A percentile compares a stretch with the other conserved stretches of the same genome.
These are phyloP conservation scores for Blepharisma stoltei DNA, from an alignment of 73 alveolate genomes.

Conservation along the genomic window DNA sequence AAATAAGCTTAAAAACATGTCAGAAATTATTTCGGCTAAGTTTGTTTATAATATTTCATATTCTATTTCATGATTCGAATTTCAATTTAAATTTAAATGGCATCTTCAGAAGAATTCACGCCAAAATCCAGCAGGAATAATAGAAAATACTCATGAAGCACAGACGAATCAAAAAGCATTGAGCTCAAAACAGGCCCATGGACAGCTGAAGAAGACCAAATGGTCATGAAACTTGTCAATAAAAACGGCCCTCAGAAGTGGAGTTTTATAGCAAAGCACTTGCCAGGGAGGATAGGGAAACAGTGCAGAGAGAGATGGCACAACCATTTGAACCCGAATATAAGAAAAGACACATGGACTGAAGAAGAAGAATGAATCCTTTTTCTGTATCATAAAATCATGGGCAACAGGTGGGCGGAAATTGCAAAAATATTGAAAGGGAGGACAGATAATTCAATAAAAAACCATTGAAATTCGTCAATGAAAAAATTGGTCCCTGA, in stretches of 20 bases:
- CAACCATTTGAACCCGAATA: conserved; percentile 91
- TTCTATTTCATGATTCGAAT: no score
- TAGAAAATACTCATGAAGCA: no score
- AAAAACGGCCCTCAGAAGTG: conserved; percentile 92
- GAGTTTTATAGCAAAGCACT: conserved; percentile 89
- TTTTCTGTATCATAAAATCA: conserved; percentile 80
- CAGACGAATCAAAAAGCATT: no score
- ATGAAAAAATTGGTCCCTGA: conserved; percentile 58
- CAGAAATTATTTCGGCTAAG: no score
- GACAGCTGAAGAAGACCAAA: conserved; percentile 90
- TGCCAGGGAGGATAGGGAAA: conserved; percentile 97
- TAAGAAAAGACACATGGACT: conserved; percentile 90
- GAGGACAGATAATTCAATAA: conserved; percentile 82
- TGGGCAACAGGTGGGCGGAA: conserved; percentile 91
- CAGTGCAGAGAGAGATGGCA: conserved; percentile 98
- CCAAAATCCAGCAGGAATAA: no score
- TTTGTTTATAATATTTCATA: no score
- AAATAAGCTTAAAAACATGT: no score
- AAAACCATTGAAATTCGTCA: conserved; percentile 85
- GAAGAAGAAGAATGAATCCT: conserved; percentile 90
- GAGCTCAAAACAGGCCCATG: conserved; percentile 77
- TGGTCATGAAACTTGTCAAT: conserved; percentile 78
- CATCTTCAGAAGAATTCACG: no score
- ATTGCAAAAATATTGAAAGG: conserved; percentile 75
- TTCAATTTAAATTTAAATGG: no score